Percentiles rank a stretch among this genome's conserved stretches.
Conservation (phyloP, 148 eudicot genomes). For the Diospyros kaki region DNA sequence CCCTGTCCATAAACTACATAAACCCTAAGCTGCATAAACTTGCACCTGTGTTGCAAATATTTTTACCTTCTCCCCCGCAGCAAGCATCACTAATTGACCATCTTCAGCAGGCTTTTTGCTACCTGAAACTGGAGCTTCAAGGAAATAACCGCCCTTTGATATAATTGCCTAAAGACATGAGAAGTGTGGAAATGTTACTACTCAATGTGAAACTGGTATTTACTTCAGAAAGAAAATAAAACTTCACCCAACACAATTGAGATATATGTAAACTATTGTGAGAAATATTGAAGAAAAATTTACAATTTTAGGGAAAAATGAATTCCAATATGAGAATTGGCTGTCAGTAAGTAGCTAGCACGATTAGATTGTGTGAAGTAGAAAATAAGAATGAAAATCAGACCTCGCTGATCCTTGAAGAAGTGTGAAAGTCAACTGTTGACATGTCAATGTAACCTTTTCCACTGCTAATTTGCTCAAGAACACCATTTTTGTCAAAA, state of each 20-base stretch:
- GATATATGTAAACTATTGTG: not conserved
- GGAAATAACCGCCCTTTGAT: constrained; percentile 79
- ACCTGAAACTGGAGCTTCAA: constrained; percentile 98
- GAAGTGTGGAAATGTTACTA: not conserved
- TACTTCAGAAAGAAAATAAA: not conserved
- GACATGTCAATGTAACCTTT: constrained; percentile 97
- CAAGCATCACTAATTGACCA: constrained; percentile 92
- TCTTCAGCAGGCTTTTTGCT: constrained; percentile 99
- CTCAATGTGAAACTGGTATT: not conserved
- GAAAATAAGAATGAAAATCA: constrained; percentile 1
- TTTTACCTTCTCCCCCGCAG: constrained; percentile 91
- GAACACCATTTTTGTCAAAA: constrained; percentile 74
- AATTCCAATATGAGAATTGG: no score
- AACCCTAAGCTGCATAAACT: not conserved
- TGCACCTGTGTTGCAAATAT: not conserved
- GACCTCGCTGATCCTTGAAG: constrained; percentile 83
- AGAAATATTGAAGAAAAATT: not conserved
- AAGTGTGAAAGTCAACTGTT: constrained; percentile 94
- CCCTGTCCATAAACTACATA: constrained; percentile 56
- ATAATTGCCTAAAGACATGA: constrained; percentile 58
- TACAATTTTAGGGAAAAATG: not conserved
- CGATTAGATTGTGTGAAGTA: not conserved
- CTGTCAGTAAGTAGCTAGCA: not conserved
- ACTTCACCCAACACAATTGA: not conserved
- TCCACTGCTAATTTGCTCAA: constrained; percentile 65